Conservation (phyloP, 1,284 basidiomycete species). For the Xerocomus nothofagi region DNA sequence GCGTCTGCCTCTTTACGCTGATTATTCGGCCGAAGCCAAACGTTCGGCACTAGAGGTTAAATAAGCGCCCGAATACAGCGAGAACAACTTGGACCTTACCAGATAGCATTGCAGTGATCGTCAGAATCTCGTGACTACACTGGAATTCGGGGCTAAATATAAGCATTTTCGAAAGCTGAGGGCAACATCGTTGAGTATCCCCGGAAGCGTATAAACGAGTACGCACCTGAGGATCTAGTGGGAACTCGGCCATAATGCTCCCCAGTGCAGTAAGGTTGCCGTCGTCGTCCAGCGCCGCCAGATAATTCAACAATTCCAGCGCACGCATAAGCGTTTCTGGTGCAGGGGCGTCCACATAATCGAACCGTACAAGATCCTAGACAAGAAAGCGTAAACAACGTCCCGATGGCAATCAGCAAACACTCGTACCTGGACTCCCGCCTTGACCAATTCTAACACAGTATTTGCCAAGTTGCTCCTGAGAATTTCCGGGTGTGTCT, state of each 20-base stretch:
- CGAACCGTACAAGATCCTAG: constrained; percentile 87
- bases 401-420: constrained; percentile 5
- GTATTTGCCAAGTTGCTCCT: constrained; percentile 92
- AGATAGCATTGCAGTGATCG: constrained; percentile 95
- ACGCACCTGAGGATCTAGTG: constrained; percentile 89
- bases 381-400: not conserved
- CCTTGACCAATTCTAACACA: constrained; percentile 91
- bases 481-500: constrained; percentile 95
- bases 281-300: constrained; percentile 92
- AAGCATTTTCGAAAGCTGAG: constrained; percentile 87
- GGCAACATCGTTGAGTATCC: not conserved
- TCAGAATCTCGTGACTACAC: constrained; percentile 95
- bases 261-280: constrained; percentile 90
- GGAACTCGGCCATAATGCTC: constrained; percentile 96
- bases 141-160: constrained; percentile 94
- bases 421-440: constrained; percentile 71
- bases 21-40: constrained; percentile 90
- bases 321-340: constrained; percentile 99
- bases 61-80: constrained; percentile 5
- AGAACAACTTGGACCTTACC: constrained; percentile 46
- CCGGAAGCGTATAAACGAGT: not conserved
- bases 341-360: constrained; percentile 96
- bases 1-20: constrained; percentile 88
- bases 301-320: constrained; percentile 90
- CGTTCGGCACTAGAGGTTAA: constrained; percentile 73